phyloP scores from a whole-genome alignment of 345 rosid genomes.

The Sisymbrium irio region DNA sequence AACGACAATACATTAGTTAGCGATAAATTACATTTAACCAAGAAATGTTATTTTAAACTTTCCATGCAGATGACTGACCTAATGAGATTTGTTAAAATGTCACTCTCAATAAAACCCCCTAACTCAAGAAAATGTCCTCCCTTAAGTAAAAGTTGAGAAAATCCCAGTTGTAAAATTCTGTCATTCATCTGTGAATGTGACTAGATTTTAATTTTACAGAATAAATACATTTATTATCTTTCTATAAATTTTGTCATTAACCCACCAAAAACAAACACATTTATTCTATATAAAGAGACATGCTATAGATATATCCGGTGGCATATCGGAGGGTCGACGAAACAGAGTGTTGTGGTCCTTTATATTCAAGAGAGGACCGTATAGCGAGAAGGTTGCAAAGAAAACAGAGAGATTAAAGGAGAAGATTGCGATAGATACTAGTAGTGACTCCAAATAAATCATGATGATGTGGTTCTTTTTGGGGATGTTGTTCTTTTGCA shows the following conservation, averaged over 20 bases:
- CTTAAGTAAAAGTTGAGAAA: slow-evolving; percentile 20
- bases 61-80: slow-evolving; percentile 33
- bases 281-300: neutral
- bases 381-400: neutral
- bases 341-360: slow-evolving; percentile 2
- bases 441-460: neutral
- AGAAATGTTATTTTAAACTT: neutral
- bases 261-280: neutral
- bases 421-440: neutral
- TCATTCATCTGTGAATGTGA: neutral
- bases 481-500: slow-evolving; percentile 23
- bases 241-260: neutral
- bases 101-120: slow-evolving; percentile 26
- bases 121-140: slow-evolving; percentile 30
- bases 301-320: neutral
- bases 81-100: slow-evolving; percentile 36
- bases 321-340: slow-evolving; percentile 9
- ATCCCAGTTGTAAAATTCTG: slow-evolving; percentile 27
- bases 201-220: neutral
- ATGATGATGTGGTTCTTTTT: slow-evolving; percentile 20
- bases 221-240: neutral
- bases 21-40: neutral
- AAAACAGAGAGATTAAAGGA: neutral
- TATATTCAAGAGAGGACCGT: slow-evolving; percentile 3
- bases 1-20: slow-evolving; percentile 23